Percentiles rank a stretch among this genome's conserved stretches.
phyloP scores from a whole-genome alignment of 345 rosid species.

The Aurinia saxatilis region DNA sequence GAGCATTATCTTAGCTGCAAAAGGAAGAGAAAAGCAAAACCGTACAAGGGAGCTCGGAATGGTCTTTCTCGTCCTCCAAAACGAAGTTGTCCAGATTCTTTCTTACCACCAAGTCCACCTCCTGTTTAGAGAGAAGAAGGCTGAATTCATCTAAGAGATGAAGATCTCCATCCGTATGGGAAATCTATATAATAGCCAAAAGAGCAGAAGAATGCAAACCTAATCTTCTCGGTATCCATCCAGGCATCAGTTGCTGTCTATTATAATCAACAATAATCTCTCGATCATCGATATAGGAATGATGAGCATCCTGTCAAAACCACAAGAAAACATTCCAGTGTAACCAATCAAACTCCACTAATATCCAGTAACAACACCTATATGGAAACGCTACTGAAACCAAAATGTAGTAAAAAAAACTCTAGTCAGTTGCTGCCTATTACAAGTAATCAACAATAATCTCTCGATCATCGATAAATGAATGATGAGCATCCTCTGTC shows the following conservation, averaged over 20 bases:
- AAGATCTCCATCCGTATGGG: not conserved
- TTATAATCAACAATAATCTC: conserved; percentile 86
- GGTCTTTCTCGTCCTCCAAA: conserved; percentile 98
- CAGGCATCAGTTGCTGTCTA: conserved; percentile 85
- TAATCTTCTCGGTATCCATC: conserved; percentile 99
- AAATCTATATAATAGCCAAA: not conserved
- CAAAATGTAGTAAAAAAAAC: not conserved
- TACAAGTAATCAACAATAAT: conserved; percentile 84
- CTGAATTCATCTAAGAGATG: not conserved
- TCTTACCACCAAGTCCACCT: conserved; percentile 95
- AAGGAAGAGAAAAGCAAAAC: not conserved
- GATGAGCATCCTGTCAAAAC: conserved; percentile 66
- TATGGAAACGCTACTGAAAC: not conserved
- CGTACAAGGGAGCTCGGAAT: conserved; percentile 92
- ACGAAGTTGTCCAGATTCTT: conserved; percentile 92
- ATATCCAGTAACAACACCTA: not conserved
- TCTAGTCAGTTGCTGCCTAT: conserved; percentile 55
- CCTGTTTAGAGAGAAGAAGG: conserved; percentile 35
- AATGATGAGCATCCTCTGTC: conserved; percentile 85
- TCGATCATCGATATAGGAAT: conserved; percentile 57
- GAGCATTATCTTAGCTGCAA: not conserved
- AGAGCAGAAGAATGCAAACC: conserved; percentile 37
- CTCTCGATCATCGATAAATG: conserved; percentile 65
- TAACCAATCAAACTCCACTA: not conserved
- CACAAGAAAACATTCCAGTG: not conserved